These are phyloP conservation scores for Aechmea fasciata DNA, from an alignment of 176 grass and related monocot species.

Conservation along the genomic window DNA sequence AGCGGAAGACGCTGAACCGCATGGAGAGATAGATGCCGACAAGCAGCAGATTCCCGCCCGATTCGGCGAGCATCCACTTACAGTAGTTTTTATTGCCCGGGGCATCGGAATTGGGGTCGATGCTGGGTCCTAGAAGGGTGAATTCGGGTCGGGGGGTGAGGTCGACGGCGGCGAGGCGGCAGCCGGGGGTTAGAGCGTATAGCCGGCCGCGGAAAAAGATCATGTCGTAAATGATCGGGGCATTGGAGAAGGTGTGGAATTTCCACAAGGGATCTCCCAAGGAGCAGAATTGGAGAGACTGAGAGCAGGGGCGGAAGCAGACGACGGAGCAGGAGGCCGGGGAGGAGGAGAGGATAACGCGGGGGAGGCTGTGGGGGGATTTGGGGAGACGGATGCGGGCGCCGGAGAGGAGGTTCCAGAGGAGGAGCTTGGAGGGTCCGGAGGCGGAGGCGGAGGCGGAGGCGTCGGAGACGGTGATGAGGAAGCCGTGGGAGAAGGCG, in stretches of 20 bases:
- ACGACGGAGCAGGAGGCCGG: slow-evolving; percentile 26
- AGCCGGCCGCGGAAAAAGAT: slow-evolving; percentile 46
- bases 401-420: slow-evolving; percentile 61
- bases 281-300: slow-evolving; percentile 32
- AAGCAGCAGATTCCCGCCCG: slow-evolving; percentile 20
- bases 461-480: slow-evolving; percentile 69
- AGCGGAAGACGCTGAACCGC: slow-evolving; percentile 28
- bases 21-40: not conserved
- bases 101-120: not conserved
- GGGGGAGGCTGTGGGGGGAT: slow-evolving; percentile 26
- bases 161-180: slow-evolving; percentile 29
- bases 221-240: slow-evolving; percentile 37
- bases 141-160: slow-evolving; percentile 22
- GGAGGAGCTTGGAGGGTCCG: slow-evolving; percentile 31
- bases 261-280: slow-evolving; percentile 42
- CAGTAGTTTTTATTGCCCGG: not conserved
- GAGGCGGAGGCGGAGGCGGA: slow-evolving; percentile 22
- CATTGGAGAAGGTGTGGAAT: not conserved
- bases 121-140: slow-evolving; percentile 19
- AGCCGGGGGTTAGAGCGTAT: slow-evolving; percentile 33
- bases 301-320: slow-evolving; percentile 22
- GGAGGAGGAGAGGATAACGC: slow-evolving; percentile 35
- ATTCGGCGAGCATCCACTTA: slow-evolving; percentile 32
- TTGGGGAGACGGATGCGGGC: slow-evolving; percentile 48
- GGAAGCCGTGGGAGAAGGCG: slow-evolving; percentile 47